Conservation (phyloP, 345 rosid genomes). For the Raphanus sativus region DNA sequence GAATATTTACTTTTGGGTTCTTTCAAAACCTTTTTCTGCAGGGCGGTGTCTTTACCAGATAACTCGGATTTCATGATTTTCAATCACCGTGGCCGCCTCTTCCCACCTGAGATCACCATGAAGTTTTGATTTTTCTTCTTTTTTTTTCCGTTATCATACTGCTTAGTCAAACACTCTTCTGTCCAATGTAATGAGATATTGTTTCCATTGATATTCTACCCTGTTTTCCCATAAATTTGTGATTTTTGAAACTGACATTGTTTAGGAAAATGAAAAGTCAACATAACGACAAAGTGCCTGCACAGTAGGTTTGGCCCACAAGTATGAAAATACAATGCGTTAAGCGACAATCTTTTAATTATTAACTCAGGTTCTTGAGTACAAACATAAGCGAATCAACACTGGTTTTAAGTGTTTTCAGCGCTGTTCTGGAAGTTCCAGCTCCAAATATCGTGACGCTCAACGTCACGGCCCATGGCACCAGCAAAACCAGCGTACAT, state of each 20-base stretch:
- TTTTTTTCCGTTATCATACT: not conserved
- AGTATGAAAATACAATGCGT: not conserved
- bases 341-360: not conserved
- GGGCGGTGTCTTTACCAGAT: constrained; percentile 81
- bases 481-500: constrained; percentile 1
- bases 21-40: constrained; percentile 30
- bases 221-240: constrained; percentile 1
- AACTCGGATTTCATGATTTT: constrained; percentile 89
- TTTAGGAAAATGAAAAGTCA: not conserved
- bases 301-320: not conserved
- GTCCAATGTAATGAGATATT: constrained; percentile 13
- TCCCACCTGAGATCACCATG: constrained; percentile 48
- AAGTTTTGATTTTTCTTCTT: constrained; percentile 41
- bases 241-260: not conserved
- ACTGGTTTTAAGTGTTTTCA: not conserved
- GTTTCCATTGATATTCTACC: not conserved
- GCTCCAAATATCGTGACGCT: constrained; percentile 14
- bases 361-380: not conserved
- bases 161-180: constrained; percentile 9
- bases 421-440: constrained; percentile 25
- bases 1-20: not conserved
- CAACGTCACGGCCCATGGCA: constrained; percentile 1
- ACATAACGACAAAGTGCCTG: not conserved
- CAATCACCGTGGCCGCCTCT: constrained; percentile 70
- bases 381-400: not conserved